Evolutionary conservation across 768 basidiomycete genomes (phyloP).

Genomic region (Termitomyces titanicus): DNA sequence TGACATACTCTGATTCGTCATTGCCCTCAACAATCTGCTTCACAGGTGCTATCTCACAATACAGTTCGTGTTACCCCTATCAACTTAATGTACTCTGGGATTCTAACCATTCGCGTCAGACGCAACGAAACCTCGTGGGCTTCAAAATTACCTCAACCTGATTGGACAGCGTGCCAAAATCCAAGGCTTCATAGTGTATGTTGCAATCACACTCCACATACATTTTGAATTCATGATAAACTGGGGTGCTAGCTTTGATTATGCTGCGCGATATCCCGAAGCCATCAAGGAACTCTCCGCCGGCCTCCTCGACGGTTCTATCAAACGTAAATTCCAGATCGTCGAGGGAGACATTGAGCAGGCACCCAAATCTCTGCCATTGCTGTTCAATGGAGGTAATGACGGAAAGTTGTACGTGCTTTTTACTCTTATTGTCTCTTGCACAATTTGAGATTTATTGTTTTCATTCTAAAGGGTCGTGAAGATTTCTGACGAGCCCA

Average conservation of each 20-base stretch:
- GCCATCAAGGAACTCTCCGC: constrained; percentile 55
- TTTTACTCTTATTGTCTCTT: background rate
- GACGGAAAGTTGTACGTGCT: constrained; percentile 65
- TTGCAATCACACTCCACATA: background rate
- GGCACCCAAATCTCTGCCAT: constrained; percentile 62
- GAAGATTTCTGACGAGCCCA: constrained; percentile 46
- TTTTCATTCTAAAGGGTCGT: constrained; percentile 41
- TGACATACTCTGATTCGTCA: background rate
- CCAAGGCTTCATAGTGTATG: constrained; percentile 81
- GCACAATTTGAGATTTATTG: background rate
- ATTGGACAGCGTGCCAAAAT: constrained; percentile 78
- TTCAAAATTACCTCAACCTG: constrained; percentile 63
- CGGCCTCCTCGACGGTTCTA: constrained; percentile 61
- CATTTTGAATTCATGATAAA: background rate
- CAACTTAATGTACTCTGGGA: background rate
- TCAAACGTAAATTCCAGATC: constrained; percentile 79
- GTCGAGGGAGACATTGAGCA: constrained; percentile 69
- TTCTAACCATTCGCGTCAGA: constrained; percentile 35
- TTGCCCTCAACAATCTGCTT: background rate
- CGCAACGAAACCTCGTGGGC: constrained; percentile 54
- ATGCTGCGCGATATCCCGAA: constrained; percentile 51
- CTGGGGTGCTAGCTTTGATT: constrained; percentile 60
- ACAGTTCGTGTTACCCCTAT: constrained; percentile 49
- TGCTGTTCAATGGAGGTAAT: constrained; percentile 76
- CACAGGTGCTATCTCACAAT: constrained; percentile 79